These are phyloP conservation scores for Wickerhamiella galacta DNA, from an alignment of 805 yeast genomes.

Conservation along the genomic window DNA sequence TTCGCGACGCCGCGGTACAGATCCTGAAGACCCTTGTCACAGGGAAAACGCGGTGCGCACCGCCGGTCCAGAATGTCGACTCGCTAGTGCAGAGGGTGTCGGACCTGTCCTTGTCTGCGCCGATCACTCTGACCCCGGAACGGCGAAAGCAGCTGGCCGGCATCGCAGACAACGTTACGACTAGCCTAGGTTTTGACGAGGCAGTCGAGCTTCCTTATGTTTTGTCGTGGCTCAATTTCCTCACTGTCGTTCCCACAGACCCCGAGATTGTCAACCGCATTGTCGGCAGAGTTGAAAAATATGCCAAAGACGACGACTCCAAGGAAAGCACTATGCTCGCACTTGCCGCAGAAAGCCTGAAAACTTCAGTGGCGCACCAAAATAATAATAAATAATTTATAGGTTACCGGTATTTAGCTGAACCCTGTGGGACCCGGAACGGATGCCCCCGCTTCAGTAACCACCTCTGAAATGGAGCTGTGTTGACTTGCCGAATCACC, in stretches of 20 bases:
- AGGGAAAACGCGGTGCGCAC: constrained; percentile 8
- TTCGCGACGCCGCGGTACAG: constrained; percentile 43
- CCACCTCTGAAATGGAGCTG: no score
- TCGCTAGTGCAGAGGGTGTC: no score
- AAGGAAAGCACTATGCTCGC: not conserved
- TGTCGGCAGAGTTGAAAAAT: not conserved
- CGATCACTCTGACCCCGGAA: no score
- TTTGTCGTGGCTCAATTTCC: constrained; percentile 41
- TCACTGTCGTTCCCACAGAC: constrained; percentile 23
- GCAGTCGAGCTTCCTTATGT: constrained; percentile 15
- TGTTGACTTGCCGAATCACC: no score
- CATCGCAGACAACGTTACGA: no score
- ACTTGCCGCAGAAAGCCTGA: not conserved
- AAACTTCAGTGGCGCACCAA: not conserved
- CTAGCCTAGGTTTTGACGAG: not conserved
- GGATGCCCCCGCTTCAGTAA: no score
- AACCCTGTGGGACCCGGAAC: no score
- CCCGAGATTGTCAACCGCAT: not conserved
- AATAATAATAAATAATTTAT: no score
- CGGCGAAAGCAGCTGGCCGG: constrained; percentile 9
- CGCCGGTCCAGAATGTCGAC: no score
- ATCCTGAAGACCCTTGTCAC: constrained; percentile 46
- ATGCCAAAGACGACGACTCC: not conserved
- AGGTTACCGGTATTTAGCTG: no score
- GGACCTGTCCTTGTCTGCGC: no score